These are phyloP conservation scores for Phoenix roebelenii DNA, from an alignment of 176 grass and related monocot genomes.

Conservation along the genomic window DNA sequence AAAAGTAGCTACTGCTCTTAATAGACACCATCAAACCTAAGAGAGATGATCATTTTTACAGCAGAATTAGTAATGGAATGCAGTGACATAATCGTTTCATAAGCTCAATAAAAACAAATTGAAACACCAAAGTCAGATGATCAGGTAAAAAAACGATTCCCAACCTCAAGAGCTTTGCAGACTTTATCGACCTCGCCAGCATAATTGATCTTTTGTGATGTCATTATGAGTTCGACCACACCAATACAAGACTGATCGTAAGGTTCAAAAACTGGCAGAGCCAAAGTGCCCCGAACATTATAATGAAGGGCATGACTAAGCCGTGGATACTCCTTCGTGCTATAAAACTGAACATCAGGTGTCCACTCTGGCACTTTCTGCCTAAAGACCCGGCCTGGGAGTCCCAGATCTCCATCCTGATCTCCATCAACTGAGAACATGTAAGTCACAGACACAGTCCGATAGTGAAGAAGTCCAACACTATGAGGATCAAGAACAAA, in stretches of 20 bases:
- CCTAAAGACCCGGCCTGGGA: constrained; percentile 86
- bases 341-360: constrained; percentile 93
- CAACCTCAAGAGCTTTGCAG: constrained; percentile 97
- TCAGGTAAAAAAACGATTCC: constrained; percentile 5
- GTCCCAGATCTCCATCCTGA: constrained; percentile 49
- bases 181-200: constrained; percentile 81
- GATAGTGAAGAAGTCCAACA: constrained; percentile 74
- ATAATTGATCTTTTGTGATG: constrained; percentile 92
- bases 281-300: constrained; percentile 83
- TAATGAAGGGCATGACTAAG: constrained; percentile 83
- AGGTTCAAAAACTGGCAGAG: constrained; percentile 90
- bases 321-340: constrained; percentile 65
- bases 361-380: constrained; percentile 97
- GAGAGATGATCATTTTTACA: too few relatives aligned
- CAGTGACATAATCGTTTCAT: too few relatives aligned
- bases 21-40: too few relatives aligned
- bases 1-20: too few relatives aligned
- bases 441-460: constrained; percentile 80
- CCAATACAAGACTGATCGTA: constrained; percentile 61
- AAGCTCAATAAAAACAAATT: not conserved
- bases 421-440: constrained; percentile 85
- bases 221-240: constrained; percentile 97
- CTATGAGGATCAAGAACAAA: constrained; percentile 73
- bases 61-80: too few relatives aligned
- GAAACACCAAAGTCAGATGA: constrained; percentile 10